Base-by-base conservation (phyloP, 2,329 filamentous ascomycete species). In the Metarhizium humberi region DNA sequence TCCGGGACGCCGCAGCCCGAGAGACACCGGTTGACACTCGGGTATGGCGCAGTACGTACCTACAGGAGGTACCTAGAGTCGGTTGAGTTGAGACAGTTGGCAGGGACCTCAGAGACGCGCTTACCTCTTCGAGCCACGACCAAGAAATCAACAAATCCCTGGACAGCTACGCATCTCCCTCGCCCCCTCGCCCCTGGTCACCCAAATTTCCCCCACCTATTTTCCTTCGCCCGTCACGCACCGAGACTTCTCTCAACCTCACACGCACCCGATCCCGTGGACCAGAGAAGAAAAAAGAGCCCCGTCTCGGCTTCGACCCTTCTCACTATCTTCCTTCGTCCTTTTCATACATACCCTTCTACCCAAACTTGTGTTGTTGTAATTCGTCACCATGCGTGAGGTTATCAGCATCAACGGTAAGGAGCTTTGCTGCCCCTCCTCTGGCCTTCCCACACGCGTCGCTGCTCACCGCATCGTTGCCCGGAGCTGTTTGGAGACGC, bases 371-470 rank as follows among this genome's bases (percentile, higher is more conserved):
- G 29, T 45, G 38, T 40, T 16, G 46, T 57, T 60, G 54, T 50
- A 59, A 61, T 62, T 66, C 69, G 70, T 70, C 81, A 92, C 75
- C 74, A 97, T 97, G 92, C 92, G 92, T 88, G 92, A 97, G 86
- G 91, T 97, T 75, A 96, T 97, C 77, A 92, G 88, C 80, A 88
- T 97, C 84, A 96, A 96, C 84, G 92, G 92, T 96, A 85, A 71
- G 87, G 50, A 57, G 56, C 54, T 52, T 70, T 64, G 57, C 56
- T 62, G 58, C 61, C 61, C 62, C 65, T 64, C 57, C 58, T 63
- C 64, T 65, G 63, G 63, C 65, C 63, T 63, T 60, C 61, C 62
- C 54, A 40, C 50, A 56, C 60, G 58, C 54, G 54, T 58, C 54
- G 54, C 48, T 55, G 47, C 49, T 59, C 55, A 58, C 57, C 53